Evolutionary conservation across 768 basidiomycete genomes (phyloP), one percentile per base, ranked within the genome.

Genomic region (Pseudohyphozyma bogoriensis): DNA sequence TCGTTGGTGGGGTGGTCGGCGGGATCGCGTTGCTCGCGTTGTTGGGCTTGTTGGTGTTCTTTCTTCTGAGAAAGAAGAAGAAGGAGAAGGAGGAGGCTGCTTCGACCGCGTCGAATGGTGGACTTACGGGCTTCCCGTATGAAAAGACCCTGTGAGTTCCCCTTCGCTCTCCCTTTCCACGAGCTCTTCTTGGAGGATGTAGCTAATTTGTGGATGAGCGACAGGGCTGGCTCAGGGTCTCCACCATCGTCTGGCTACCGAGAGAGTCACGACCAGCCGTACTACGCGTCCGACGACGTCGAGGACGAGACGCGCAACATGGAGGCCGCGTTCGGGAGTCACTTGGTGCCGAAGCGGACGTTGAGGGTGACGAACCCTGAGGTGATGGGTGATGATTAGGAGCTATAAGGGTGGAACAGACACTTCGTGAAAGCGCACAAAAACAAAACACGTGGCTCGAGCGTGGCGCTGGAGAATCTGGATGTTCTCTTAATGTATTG

Each of bases 1-100:
- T 67, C 42, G 58, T 47, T 1, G 62, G 66, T 16, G 66, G 62
- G 24, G 66, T 62, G 24, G 66, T 61, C n/a, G 66, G 66, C 12
- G 66, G 63, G 16, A 29, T 64, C 22, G 31, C 58, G 20, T 60
- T 40, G 0, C 51, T 66, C 29, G 40, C 51, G 1, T 54, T 66
- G 12, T 16, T 68, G 40, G 55, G 40, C 16, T 51, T 60, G 9
- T 4, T 60, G 24, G 28, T 33, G 2, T 60, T 63, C 42, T 40
- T 59, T 54, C 32, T 65, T 26, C 2, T 58, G n/a, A 40, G 64
- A 11, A 32, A 49, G 6, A 57, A 42, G 49, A 49, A 36, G 47
- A 36, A 31, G 18, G 10, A 59, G 33, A n/a, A 49, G 33, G 50
- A 52, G 24, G 51, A 47, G 8, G 40, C 28, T 20, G 51, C 49